Percentiles rank a stretch among this genome's conserved stretches.
Conservation (phyloP, 2,329 filamentous ascomycete genomes). For the Aspergillus quadrilineatus region DNA sequence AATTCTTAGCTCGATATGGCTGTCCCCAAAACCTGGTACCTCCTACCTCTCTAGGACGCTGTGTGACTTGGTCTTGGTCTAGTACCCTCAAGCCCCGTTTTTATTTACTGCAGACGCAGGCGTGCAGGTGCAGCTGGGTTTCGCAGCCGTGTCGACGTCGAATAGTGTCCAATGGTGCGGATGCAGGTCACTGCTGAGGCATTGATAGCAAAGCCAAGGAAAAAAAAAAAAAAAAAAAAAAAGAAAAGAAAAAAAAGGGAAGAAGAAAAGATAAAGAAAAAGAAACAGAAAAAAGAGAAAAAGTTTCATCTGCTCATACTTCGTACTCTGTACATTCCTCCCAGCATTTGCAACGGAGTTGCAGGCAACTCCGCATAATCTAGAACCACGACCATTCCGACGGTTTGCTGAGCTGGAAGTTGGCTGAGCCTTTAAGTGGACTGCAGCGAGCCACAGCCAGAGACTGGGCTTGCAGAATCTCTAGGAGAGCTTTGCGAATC, state of each 20-base stretch:
- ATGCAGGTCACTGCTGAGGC: neutral
- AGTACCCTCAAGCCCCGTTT: neutral
- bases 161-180: neutral
- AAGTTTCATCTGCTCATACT: neutral
- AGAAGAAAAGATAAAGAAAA: no score
- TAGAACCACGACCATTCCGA: neutral
- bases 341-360: neutral
- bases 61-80: neutral
- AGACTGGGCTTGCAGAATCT: neutral
- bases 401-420: neutral
- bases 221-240: no score
- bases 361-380: neutral
- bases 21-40: conserved; percentile 5
- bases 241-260: no score
- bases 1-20: neutral
- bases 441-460: neutral
- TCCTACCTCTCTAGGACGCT: neutral
- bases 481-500: neutral
- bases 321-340: neutral
- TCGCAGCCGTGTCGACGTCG: neutral
- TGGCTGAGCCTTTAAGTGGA: neutral
- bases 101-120: neutral
- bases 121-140: neutral
- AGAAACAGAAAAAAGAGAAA: neutral
- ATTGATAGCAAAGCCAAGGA: neutral